Evolutionary conservation across 805 yeast genomes (phyloP).

Genomic region (Wickerhamomyces bovis): DNA sequence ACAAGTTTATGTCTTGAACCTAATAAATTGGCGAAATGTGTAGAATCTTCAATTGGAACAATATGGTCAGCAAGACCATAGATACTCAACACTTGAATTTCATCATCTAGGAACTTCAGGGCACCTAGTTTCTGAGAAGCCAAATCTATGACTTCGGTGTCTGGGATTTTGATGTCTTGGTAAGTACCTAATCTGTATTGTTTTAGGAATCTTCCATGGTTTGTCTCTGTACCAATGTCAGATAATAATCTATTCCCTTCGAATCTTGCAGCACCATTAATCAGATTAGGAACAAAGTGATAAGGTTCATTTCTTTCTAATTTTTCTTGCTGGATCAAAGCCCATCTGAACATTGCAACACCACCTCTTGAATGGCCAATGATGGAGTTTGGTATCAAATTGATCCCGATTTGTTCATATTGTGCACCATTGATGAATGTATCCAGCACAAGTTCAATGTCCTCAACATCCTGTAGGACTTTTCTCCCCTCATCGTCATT

Average conservation of each 20-base stretch:
- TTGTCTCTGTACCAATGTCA: conserved; percentile 6
- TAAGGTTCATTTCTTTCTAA: conserved; percentile 29
- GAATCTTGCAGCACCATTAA: conserved; percentile 73
- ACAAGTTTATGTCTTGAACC: conserved; percentile 49
- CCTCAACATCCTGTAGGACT: conserved; percentile 60
- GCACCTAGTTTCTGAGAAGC: conserved; percentile 40
- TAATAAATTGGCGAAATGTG: conserved; percentile 51
- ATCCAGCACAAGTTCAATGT: conserved; percentile 44
- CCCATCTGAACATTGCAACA: conserved; percentile 72
- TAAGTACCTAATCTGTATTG: conserved; percentile 48
- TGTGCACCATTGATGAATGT: conserved; percentile 22
- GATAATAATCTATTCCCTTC: conserved; percentile 23
- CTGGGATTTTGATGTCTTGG: conserved; percentile 36
- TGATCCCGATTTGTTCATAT: conserved; percentile 27
- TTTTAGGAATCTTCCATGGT: conserved; percentile 33
- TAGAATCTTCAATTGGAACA: conserved; percentile 60
- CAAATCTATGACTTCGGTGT: conserved; percentile 45
- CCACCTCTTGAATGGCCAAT: conserved; percentile 81
- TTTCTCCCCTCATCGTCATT: conserved; percentile 42
- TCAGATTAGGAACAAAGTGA: conserved; percentile 51
- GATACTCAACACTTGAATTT: conserved; percentile 53
- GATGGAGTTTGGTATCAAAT: conserved; percentile 47
- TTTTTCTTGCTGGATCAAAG: conserved; percentile 37
- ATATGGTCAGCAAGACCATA: conserved; percentile 67
- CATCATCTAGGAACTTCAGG: conserved; percentile 36